Base-by-base conservation (phyloP, 441 rosid species). In the Croton laevigatus region DNA sequence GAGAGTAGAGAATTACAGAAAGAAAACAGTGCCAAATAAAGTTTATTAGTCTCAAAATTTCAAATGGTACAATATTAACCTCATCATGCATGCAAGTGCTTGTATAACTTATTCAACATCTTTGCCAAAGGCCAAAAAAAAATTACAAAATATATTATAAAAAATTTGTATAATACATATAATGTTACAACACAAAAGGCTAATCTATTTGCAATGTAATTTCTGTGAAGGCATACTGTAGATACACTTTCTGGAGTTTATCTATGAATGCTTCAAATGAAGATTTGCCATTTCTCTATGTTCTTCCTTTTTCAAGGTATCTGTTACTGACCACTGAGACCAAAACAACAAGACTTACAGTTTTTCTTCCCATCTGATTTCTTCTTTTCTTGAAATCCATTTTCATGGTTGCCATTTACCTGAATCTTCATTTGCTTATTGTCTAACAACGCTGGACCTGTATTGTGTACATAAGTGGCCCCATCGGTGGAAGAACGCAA, bases 311-410 rank as follows among this genome's bases (percentile, higher is more conserved):
- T 37, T 27, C 45, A 65, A 36, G n/a, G 59, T 11, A 27, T 55
- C 59, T 36, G 46, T 68, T 68, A 46, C 37, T 38, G 45, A 14
- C 75, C 40, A 66, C 55, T 40, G 22, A 62, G 59, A 68, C 77
- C 34, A 45, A 84, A 70, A 78, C 91, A 93, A 74, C 98, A 89
- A 59, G 80, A 34, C 5, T 75, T 48, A 19, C 65, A 75, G 54
- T 73, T 81, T 49, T 73, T 83, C 71, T 36, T 78, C 69, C 58
- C 5, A 19, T 49, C 45, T 62, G 42, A 57, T 53, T 66, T 76
- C 66, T 76, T 83, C 60, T 66, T 73, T 68, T 80, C 73, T 27
- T 7, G 37, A 58, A 52, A 20, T 68, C 53, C 36, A 54, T 68
- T 75, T 62, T 70, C 73, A 11, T 70, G 66, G 65, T 70, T 58